Evolutionary conservation across 192 early-diverging fungal species (phyloP).

Genomic region (Podochytrium sp.): DNA sequence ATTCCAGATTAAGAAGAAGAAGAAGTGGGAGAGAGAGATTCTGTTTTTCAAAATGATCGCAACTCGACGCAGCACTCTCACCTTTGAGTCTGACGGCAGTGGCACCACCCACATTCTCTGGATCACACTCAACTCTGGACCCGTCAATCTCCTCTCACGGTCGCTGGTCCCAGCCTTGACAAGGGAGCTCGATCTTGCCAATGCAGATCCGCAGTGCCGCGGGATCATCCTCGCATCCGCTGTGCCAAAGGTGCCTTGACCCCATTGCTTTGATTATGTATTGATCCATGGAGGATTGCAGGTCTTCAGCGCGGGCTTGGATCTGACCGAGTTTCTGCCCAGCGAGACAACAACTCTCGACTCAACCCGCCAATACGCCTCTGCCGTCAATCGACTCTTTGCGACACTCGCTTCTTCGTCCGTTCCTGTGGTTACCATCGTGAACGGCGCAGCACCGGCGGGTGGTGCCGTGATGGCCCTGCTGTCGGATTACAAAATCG

Average conservation of each 20-base stretch:
- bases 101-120: neutral
- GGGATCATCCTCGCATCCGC: slow-evolving; percentile 24
- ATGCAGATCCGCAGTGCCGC: neutral
- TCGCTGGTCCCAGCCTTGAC: neutral
- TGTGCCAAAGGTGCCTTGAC: slow-evolving; percentile 29
- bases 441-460: slow-evolving; percentile 39
- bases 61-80: neutral
- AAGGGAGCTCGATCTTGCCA: neutral
- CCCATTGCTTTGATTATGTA: slow-evolving; percentile 8
- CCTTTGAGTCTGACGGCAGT: neutral
- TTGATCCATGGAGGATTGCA: neutral
- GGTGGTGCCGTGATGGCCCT: slow-evolving; percentile 44
- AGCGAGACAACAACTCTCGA: too few species aligned
- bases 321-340: too few species aligned
- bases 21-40: too few species aligned
- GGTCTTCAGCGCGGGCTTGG: neutral
- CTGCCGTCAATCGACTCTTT: slow-evolving; percentile 25
- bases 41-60: neutral
- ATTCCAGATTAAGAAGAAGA: too few species aligned
- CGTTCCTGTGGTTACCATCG: slow-evolving; percentile 29
- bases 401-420: slow-evolving; percentile 10
- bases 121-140: slow-evolving; percentile 8
- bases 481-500: slow-evolving; percentile 37
- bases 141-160: slow-evolving; percentile 30
- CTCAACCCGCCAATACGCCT: slow-evolving; percentile 4